Evolutionary conservation across 2,329 filamentous ascomycete species (phyloP).

Genomic region (Furcasterigmium furcatum): DNA sequence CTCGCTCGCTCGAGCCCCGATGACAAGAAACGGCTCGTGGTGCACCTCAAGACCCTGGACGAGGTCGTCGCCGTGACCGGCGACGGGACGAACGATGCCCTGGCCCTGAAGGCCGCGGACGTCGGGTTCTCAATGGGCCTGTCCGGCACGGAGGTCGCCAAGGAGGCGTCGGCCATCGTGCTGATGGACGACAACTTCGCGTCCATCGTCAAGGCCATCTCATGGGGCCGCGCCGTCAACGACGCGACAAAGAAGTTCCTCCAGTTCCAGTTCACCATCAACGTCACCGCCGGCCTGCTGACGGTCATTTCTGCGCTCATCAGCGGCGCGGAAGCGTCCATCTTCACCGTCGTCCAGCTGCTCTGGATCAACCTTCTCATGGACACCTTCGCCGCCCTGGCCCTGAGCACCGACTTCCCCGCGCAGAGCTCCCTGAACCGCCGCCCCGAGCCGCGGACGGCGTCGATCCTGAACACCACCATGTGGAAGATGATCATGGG

Average conservation of each 20-base stretch:
- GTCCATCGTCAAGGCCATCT: constrained; percentile 59
- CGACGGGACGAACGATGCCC: constrained; percentile 65
- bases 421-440: constrained; percentile 66
- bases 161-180: constrained; percentile 60
- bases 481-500: constrained; percentile 94
- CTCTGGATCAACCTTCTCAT: constrained; percentile 85
- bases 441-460: constrained; percentile 71
- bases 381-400: constrained; percentile 78
- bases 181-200: constrained; percentile 61
- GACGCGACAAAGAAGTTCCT: constrained; percentile 64
- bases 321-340: constrained; percentile 68
- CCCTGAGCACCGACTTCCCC: constrained; percentile 70
- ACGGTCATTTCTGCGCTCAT: constrained; percentile 76
- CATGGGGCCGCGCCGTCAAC: constrained; percentile 61
- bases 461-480: constrained; percentile 73
- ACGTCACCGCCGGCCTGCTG: no score
- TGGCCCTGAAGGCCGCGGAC: constrained; percentile 63
- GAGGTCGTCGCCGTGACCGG: constrained; percentile 66
- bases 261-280: constrained; percentile 68
- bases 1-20: constrained; percentile 67
- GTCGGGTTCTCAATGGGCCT: constrained; percentile 70
- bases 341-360: constrained; percentile 73
- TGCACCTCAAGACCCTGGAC: constrained; percentile 59
- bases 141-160: constrained; percentile 61
- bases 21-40: constrained; percentile 65